Percentiles rank a stretch among this genome's conserved stretches.
Conservation (phyloP, 805 yeast species). For the Priceomyces haplophilus region DNA sequence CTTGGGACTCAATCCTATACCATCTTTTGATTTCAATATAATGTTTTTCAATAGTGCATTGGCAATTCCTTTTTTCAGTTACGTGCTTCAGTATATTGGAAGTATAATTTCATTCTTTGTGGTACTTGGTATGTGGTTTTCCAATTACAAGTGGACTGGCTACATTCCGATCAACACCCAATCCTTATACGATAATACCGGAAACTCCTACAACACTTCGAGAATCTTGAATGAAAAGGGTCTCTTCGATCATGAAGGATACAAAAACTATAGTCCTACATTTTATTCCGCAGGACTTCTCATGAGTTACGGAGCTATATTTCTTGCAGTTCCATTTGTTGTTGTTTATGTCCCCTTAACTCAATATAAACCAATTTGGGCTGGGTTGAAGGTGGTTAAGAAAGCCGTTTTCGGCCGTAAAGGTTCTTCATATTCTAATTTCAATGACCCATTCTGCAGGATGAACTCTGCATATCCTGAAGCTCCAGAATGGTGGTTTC, state of each 20-base stretch:
- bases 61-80: constrained; percentile 57
- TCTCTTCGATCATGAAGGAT: constrained; percentile 18
- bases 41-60: constrained; percentile 45
- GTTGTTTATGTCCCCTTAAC: constrained; percentile 54
- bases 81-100: constrained; percentile 34
- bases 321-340: constrained; percentile 17
- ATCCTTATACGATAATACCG: constrained; percentile 19
- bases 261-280: constrained; percentile 16
- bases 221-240: constrained; percentile 18
- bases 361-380: constrained; percentile 35
- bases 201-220: constrained; percentile 13
- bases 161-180: constrained; percentile 47
- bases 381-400: constrained; percentile 9
- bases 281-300: constrained; percentile 16
- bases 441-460: constrained; percentile 8
- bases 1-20: constrained; percentile 29
- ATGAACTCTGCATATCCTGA: constrained; percentile 27
- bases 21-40: constrained; percentile 64
- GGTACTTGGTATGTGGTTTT: constrained; percentile 50
- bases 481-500: constrained; percentile 47
- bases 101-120: constrained; percentile 46
- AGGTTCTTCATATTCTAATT: constrained; percentile 12
- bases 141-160: constrained; percentile 54
- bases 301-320: constrained; percentile 15
- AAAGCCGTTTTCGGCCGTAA: constrained; percentile 39